These are phyloP conservation scores for Blastocystis hominis DNA, from an alignment of 352 stramenopile species.

Conservation along the genomic window DNA sequence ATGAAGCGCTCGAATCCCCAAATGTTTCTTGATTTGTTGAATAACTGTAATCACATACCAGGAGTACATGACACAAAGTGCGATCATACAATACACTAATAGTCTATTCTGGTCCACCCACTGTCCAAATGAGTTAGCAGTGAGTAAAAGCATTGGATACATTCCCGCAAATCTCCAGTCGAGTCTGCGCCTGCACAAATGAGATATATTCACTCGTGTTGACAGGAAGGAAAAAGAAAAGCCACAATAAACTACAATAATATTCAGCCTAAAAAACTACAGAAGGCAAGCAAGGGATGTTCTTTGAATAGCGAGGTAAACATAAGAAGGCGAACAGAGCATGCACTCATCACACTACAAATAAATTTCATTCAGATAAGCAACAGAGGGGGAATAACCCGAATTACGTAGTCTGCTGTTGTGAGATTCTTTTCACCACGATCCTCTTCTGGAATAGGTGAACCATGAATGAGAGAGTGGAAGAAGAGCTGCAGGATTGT, in stretches of 20 bases:
- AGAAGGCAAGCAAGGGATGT: constrained; percentile 29
- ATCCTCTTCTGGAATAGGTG: background rate
- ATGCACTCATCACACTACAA: constrained; percentile 3
- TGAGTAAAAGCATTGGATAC: constrained; percentile 24
- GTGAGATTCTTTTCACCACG: constrained; percentile 51
- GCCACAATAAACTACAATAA: constrained; percentile 49
- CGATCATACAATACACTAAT: background rate
- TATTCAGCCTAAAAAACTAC: background rate
- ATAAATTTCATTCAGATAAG: background rate
- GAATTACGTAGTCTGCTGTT: background rate
- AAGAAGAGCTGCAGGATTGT: constrained; percentile 18
- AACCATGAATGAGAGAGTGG: background rate
- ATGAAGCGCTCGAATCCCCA: constrained; percentile 48
- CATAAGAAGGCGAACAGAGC: background rate
- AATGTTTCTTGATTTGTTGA: constrained; percentile 35
- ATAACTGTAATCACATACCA: constrained; percentile 32
- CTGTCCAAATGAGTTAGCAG: constrained; percentile 6
- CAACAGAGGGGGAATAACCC: constrained; percentile 6
- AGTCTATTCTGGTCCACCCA: constrained; percentile 18
- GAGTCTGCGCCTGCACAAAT: constrained; percentile 32
- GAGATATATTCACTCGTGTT: constrained; percentile 26
- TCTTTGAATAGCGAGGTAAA: background rate
- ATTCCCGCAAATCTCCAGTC: constrained; percentile 31
- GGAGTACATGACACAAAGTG: constrained; percentile 8
- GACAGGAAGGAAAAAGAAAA: constrained; percentile 56